These are phyloP conservation scores for Globisporangium spiculum DNA, from an alignment of 352 stramenopile genomes.

Conservation along the genomic window DNA sequence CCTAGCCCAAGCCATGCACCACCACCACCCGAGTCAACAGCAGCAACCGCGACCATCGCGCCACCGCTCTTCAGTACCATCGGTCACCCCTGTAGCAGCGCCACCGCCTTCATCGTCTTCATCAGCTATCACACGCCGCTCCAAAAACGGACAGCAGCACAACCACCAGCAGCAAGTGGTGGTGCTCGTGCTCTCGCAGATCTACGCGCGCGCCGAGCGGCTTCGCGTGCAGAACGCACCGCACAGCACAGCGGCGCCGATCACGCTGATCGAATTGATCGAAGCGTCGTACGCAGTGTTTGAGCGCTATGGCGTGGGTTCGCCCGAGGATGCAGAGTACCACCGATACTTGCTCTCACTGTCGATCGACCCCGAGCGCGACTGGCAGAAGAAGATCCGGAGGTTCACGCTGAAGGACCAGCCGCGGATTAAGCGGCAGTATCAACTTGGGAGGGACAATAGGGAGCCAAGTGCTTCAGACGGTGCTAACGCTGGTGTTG, in stretches of 20 bases:
- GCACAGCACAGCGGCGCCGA: conserved; percentile 9
- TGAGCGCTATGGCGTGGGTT: conserved; percentile 36
- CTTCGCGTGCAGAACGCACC: conserved; percentile 3
- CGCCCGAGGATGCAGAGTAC: conserved; percentile 48
- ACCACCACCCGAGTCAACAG: neutral
- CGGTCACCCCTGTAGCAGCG: neutral
- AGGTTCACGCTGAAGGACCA: conserved; percentile 24
- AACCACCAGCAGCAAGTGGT: conserved; percentile 2
- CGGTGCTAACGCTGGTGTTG: neutral
- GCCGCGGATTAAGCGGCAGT: conserved; percentile 21
- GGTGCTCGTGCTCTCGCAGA: conserved; percentile 42
- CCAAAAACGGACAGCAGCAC: neutral
- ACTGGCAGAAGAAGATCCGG: conserved; percentile 60
- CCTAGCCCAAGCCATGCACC: neutral
- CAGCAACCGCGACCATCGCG: neutral
- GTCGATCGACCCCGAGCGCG: conserved; percentile 46
- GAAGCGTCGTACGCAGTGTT: conserved; percentile 56
- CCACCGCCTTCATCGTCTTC: neutral
- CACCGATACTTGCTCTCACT: conserved; percentile 56
- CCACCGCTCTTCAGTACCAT: neutral
- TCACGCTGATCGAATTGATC: conserved; percentile 66
- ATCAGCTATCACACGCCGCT: neutral
- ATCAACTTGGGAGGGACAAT: neutral
- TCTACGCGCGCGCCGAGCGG: conserved; percentile 36
- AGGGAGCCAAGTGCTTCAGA: neutral